Conservation (phyloP, 2,329 filamentous ascomycete species). For the Exutisphaerella laricina region DNA sequence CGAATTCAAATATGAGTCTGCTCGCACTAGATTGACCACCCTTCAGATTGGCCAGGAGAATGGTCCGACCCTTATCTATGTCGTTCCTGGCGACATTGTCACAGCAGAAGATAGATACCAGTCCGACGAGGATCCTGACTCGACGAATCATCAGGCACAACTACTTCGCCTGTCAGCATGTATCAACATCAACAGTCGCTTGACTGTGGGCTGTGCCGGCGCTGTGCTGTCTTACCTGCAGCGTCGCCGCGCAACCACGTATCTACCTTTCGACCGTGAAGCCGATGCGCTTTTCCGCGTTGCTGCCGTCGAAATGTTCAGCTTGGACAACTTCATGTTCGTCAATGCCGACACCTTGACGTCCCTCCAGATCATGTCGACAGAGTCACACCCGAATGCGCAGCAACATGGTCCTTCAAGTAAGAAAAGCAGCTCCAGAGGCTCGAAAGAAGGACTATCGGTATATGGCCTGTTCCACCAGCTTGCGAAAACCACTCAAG, state of each 20-base stretch:
- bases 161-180: constrained; percentile 63
- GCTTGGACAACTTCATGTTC: constrained; percentile 62
- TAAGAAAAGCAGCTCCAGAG: constrained; percentile 44
- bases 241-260: constrained; percentile 58
- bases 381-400: constrained; percentile 75
- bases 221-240: constrained; percentile 76
- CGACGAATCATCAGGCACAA: constrained; percentile 55
- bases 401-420: constrained; percentile 66
- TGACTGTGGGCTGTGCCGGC: constrained; percentile 80
- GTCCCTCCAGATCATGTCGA: constrained; percentile 78
- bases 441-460: constrained; percentile 74
- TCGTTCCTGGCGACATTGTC: constrained; percentile 54
- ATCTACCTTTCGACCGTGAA: constrained; percentile 55
- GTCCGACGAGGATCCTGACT: constrained; percentile 37
- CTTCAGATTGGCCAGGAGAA: constrained; percentile 50
- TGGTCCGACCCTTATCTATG: constrained; percentile 49
- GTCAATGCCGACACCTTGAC: constrained; percentile 73
- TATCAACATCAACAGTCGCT: constrained; percentile 66
- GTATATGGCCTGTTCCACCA: constrained; percentile 76
- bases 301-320: constrained; percentile 66
- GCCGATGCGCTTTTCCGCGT: constrained; percentile 55
- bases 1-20: constrained; percentile 66
- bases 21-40: constrained; percentile 59
- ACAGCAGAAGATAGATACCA: constrained; percentile 35
- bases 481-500: constrained; percentile 72